phyloP scores from a whole-genome alignment of 768 basidiomycete species.

The Neoboletus magnificus region DNA sequence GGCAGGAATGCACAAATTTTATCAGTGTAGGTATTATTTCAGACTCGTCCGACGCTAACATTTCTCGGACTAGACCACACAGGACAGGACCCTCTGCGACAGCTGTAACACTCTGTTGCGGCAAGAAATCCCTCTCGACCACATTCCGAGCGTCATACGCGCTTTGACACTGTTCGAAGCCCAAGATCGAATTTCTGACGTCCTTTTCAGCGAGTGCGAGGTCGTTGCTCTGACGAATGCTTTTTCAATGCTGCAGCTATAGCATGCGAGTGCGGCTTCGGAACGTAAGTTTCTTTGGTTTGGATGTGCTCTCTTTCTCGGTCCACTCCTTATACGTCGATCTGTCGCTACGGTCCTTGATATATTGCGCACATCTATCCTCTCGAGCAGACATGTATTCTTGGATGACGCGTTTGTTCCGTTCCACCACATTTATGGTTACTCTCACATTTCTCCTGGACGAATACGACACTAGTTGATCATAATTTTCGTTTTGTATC shows the following conservation, averaged over 20 bases:
- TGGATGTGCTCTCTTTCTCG: not conserved
- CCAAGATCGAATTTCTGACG: slow-evolving; percentile 4
- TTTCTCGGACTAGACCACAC: not conserved
- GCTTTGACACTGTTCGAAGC: slow-evolving; percentile 17
- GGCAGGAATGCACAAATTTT: slow-evolving; percentile 1
- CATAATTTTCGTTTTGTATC: slow-evolving; percentile 5
- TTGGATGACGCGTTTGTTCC: not conserved
- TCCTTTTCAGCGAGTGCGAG: slow-evolving; percentile 12
- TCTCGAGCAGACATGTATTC: not conserved
- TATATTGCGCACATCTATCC: not conserved
- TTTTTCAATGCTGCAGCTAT: slow-evolving; percentile 24
- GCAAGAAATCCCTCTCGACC: slow-evolving; percentile 15
- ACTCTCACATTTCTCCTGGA: not conserved
- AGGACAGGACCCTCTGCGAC: slow-evolving; percentile 16
- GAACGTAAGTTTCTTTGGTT: not conserved
- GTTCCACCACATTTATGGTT: not conserved
- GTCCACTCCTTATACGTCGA: not conserved
- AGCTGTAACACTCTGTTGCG: slow-evolving; percentile 11
- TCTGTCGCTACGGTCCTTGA: slow-evolving; percentile 1
- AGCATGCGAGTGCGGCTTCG: not conserved
- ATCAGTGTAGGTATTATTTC: slow-evolving; percentile 7
- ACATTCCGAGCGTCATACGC: slow-evolving; percentile 23
- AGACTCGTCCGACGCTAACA: not conserved
- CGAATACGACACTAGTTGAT: not conserved
- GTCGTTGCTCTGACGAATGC: slow-evolving; percentile 14